A percentile compares a stretch with the other conserved stretches of the same genome.
phyloP scores from a whole-genome alignment of 495 filamentous ascomycete species.

The Chaetomium tenue region DNA sequence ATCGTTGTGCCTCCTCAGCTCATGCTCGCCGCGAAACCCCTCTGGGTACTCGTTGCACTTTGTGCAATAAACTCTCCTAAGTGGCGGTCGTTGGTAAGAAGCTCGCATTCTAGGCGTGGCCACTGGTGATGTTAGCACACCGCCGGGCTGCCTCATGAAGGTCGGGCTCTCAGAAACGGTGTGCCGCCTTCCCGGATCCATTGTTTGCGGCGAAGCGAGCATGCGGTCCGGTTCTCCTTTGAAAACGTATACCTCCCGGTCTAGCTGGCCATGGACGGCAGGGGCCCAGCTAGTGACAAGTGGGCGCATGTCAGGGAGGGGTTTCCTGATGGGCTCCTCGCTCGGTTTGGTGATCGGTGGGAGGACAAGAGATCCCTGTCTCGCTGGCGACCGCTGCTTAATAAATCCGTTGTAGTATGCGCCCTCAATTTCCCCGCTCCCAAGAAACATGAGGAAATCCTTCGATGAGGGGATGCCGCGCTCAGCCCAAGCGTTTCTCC shows the following conservation, averaged over 20 bases:
- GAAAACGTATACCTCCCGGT: constrained; percentile 37
- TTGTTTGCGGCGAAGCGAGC: constrained; percentile 35
- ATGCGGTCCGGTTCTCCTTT: constrained; percentile 37
- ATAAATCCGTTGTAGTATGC: constrained; percentile 47
- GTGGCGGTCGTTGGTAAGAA: constrained; percentile 71
- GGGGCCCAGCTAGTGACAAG: constrained; percentile 41
- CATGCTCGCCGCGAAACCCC: constrained; percentile 92
- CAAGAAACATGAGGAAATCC: constrained; percentile 47
- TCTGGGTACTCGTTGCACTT: constrained; percentile 79
- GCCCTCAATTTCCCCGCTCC: constrained; percentile 45
- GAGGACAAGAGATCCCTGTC: constrained; percentile 32
- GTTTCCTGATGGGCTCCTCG: constrained; percentile 42
- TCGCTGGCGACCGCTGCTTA: constrained; percentile 41
- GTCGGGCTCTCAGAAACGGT: constrained; percentile 50
- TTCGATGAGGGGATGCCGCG: constrained; percentile 44
- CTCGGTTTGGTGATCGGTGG: constrained; percentile 35
- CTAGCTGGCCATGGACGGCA: constrained; percentile 19
- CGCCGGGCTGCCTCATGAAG: constrained; percentile 39
- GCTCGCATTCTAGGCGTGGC: constrained; percentile 59
- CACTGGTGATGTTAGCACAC: constrained; percentile 43
- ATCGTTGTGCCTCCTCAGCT: constrained; percentile 82
- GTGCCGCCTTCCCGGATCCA: constrained; percentile 44
- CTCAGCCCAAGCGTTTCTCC: constrained; percentile 44
- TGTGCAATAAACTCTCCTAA: constrained; percentile 73
- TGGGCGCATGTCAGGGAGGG: constrained; percentile 45